Evolutionary conservation across 306 rosid genomes (phyloP), one percentile per base, ranked within the genome.

Genomic region (Dalbergia cultrata): DNA sequence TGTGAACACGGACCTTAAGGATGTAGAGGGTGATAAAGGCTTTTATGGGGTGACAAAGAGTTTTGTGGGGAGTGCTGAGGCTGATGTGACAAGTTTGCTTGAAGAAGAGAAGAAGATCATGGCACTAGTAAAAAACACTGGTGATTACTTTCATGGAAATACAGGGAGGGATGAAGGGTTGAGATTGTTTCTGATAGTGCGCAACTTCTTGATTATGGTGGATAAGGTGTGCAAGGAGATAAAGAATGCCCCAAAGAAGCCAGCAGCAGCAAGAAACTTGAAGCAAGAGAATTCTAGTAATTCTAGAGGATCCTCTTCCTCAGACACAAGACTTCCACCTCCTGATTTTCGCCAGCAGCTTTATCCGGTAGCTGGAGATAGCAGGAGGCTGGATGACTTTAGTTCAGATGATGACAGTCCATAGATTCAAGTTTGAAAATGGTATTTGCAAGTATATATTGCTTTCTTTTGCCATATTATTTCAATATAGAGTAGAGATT

Each of bases 101-200:
- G 90, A 88, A 80, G 97, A 90, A 61, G 98, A 96, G 77, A 92
- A 92, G 87, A 93, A 82, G 85, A 96, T 96, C 70, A 88, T 85
- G 97, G 90, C 74, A 45, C 57, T 96, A 71, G 98, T 93, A 77
- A 96, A 90, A 87, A 93, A 89, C 82, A 90, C 99, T 5, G 97
- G 97, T 6, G 99, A 96, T 71, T 93, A 96, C 83, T 96, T 96
- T 80, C 99, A 96, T 76, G 99, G 99, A 57, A 92, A 83, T 57
- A 60, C 97, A 1, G 96, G 95, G 70, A 96, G 87, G 81, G 97
- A 96, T 67, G 99, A 96, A 79, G 99, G 99, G 70, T 79, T 92
- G 75, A 92, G 92, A 17, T 82, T 96, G 84, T 96, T 96, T 70
- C 76, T 78, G 39, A 75, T 93, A 53, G 93, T 96, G 17, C 86